Conservation (phyloP, 768 basidiomycete species). For the Suillus decipiens region DNA sequence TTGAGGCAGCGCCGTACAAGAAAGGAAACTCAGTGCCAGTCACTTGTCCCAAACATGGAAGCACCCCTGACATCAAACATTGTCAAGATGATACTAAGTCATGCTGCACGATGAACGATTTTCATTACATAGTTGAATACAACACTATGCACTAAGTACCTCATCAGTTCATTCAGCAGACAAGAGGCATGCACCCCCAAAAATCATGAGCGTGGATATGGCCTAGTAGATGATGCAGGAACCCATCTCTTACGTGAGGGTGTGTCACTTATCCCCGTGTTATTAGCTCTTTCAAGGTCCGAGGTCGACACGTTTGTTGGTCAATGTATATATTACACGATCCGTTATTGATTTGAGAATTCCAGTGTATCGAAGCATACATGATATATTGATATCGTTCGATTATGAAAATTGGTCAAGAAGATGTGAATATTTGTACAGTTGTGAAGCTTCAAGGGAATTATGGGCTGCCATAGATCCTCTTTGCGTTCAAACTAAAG, state of each 20-base stretch:
- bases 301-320: background rate
- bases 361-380: background rate
- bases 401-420: background rate
- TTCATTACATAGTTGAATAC: too few relatives aligned
- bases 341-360: background rate
- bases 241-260: background rate
- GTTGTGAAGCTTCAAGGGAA: background rate
- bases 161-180: too few relatives aligned
- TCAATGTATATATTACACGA: background rate
- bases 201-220: too few relatives aligned
- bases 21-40: slow-evolving; percentile 1
- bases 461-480: slow-evolving; percentile 38
- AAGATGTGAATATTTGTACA: background rate
- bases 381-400: background rate
- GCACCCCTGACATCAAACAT: background rate
- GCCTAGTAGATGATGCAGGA: too few relatives aligned
- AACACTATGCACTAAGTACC: too few relatives aligned
- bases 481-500: slow-evolving; percentile 55
- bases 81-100: background rate
- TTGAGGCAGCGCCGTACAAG: background rate
- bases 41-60: background rate
- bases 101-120: too few relatives aligned
- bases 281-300: background rate
- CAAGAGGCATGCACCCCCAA: too few relatives aligned
- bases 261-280: background rate